Conservation (phyloP, 345 rosid species). For the Salix udensis region DNA sequence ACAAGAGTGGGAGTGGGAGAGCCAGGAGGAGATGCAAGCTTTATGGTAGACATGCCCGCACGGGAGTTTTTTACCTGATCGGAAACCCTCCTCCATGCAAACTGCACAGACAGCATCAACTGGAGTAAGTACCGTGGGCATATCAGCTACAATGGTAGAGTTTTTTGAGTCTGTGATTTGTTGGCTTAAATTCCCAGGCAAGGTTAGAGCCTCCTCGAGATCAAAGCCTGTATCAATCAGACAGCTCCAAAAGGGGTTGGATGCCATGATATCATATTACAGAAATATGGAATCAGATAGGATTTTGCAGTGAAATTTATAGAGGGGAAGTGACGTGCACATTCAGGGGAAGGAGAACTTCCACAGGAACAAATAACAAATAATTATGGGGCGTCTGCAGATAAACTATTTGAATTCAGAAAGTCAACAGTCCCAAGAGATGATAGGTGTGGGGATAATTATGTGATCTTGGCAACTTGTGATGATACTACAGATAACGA, state of each 20-base stretch:
- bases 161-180: not conserved
- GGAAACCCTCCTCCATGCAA: conserved; percentile 37
- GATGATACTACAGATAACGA: no score
- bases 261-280: no score
- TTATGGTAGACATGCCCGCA: conserved; percentile 37
- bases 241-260: not conserved
- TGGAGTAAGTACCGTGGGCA: conserved; percentile 7
- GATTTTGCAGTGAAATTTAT: not conserved
- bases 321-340: not conserved
- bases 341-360: no score
- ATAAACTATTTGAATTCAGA: no score
- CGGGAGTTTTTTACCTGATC: conserved; percentile 6
- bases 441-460: no score
- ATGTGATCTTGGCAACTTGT: no score
- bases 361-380: no score
- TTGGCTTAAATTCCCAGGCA: not conserved
- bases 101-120: conserved; percentile 18
- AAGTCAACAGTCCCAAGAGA: no score
- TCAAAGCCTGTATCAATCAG: conserved; percentile 21
- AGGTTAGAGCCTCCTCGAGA: conserved; percentile 24
- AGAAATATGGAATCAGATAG: not conserved
- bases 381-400: no score
- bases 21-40: conserved; percentile 30
- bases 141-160: not conserved
- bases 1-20: conserved; percentile 24